Conservation (phyloP, 305 asterid genomes). For the Caryopteris hybrid region DNA sequence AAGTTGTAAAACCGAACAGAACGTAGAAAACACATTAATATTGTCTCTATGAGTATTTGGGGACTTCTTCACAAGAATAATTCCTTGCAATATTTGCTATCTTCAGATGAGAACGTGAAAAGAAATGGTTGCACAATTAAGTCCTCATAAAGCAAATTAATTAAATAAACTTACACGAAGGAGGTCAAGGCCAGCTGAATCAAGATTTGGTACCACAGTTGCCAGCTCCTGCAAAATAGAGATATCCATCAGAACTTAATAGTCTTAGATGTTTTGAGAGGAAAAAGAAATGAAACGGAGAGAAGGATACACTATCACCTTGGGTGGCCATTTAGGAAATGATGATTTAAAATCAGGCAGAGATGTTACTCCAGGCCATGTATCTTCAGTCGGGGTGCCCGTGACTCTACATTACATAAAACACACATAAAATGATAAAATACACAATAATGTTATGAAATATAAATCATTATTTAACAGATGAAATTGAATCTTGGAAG, state of each 20-base stretch:
- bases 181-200: slow-evolving; percentile 81
- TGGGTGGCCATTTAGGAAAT: slow-evolving; percentile 84
- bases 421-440: slow-evolving; percentile 3
- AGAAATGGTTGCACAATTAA: neutral
- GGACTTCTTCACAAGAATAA: neutral
- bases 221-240: slow-evolving; percentile 65
- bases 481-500: slow-evolving; percentile 2
- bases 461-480: neutral
- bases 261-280: neutral
- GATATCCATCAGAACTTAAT: neutral
- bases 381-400: slow-evolving; percentile 95
- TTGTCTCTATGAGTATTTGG: neutral
- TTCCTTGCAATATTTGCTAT: neutral
- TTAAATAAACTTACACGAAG: slow-evolving; percentile 62
- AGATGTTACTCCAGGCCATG: slow-evolving; percentile 96
- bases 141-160: neutral
- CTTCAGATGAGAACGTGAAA: neutral
- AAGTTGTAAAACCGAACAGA: neutral
- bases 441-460: slow-evolving; percentile 11
- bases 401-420: slow-evolving; percentile 46
- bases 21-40: neutral
- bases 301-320: slow-evolving; percentile 43
- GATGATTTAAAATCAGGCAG: slow-evolving; percentile 88
- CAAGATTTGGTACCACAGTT: slow-evolving; percentile 71
- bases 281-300: neutral